A percentile compares a stretch with the other conserved stretches of the same genome.
phyloP scores from a whole-genome alignment of 2,329 filamentous ascomycete species.

The Pyricularia sp. region DNA sequence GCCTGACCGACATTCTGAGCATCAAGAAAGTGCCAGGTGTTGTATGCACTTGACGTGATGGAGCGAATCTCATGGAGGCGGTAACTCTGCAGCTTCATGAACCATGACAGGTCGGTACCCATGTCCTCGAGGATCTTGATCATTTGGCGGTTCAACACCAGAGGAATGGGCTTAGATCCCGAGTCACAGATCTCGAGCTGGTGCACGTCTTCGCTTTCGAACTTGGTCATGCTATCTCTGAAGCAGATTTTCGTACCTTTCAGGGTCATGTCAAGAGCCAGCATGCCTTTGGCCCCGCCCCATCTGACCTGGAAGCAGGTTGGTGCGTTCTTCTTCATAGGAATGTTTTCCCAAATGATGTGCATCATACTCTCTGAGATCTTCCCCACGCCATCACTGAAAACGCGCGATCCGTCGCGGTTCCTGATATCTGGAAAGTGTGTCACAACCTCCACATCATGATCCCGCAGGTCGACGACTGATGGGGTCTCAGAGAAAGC shows the following conservation, averaged over 20 bases:
- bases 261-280: conserved; percentile 53
- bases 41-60: conserved; percentile 43
- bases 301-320: conserved; percentile 65
- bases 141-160: conserved; percentile 65
- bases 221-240: conserved; percentile 70
- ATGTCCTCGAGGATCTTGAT: conserved; percentile 84
- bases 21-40: conserved; percentile 54
- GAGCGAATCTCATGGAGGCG: conserved; percentile 46
- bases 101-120: conserved; percentile 42
- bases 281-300: conserved; percentile 65
- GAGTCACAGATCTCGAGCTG: conserved; percentile 62
- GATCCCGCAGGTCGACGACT: conserved; percentile 36
- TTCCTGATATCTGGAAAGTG: conserved; percentile 39
- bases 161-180: conserved; percentile 50
- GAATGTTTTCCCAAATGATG: conserved; percentile 44
- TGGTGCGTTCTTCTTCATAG: conserved; percentile 33
- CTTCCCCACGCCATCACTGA: conserved; percentile 70
- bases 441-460: conserved; percentile 16
- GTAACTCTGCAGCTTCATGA: conserved; percentile 49
- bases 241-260: conserved; percentile 45
- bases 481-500: conserved; percentile 65
- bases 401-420: conserved; percentile 37
- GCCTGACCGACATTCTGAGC: conserved; percentile 45
- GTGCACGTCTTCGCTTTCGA: conserved; percentile 37
- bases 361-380: conserved; percentile 49